Evolutionary conservation across 1,139 yeast genomes (phyloP).

Genomic region (Eremothecium gossypii): DNA sequence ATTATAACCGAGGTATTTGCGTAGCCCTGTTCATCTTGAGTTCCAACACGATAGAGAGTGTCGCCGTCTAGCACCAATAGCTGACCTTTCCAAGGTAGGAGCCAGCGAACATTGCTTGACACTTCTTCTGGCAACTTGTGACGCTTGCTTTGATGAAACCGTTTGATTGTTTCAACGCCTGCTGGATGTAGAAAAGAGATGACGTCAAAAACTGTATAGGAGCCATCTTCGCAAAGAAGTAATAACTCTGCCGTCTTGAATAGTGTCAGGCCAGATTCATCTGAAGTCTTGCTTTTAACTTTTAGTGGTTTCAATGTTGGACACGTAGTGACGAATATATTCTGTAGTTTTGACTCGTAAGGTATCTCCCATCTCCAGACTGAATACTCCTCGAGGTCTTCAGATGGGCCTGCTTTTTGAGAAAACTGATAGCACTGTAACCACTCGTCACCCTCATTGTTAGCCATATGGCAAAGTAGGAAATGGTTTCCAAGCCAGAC

Average conservation of each 20-base stretch:
- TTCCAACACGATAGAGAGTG: slow-evolving; percentile 14
- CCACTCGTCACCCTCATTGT: slow-evolving; percentile 15
- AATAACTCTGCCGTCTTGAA: slow-evolving; percentile 26
- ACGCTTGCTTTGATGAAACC: slow-evolving; percentile 18
- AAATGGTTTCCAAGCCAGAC: slow-evolving; percentile 28
- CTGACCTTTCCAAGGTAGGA: slow-evolving; percentile 18
- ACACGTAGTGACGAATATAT: slow-evolving; percentile 21
- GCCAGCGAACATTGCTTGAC: slow-evolving; percentile 18
- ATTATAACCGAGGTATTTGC: slow-evolving; percentile 16
- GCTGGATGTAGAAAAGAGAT: slow-evolving; percentile 18
- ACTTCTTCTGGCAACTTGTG: slow-evolving; percentile 12
- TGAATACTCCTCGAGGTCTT: slow-evolving; percentile 16
- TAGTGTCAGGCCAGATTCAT: slow-evolving; percentile 14
- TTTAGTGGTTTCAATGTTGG: slow-evolving; percentile 19
- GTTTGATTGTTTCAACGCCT: slow-evolving; percentile 21
- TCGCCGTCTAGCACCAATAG: slow-evolving; percentile 18
- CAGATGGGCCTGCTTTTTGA: slow-evolving; percentile 12
- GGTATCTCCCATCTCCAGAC: slow-evolving; percentile 25
- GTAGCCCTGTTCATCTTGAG: slow-evolving; percentile 8
- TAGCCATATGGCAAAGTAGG: slow-evolving; percentile 21
- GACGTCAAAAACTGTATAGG: slow-evolving; percentile 19
- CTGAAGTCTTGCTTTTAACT: slow-evolving; percentile 15
- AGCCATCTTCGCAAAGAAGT: slow-evolving; percentile 11
- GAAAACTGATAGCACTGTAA: slow-evolving; percentile 24
- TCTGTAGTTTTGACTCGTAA: slow-evolving; percentile 8